Conservation (phyloP, 208 protist genomes). For the Trypanosoma grayi region DNA sequence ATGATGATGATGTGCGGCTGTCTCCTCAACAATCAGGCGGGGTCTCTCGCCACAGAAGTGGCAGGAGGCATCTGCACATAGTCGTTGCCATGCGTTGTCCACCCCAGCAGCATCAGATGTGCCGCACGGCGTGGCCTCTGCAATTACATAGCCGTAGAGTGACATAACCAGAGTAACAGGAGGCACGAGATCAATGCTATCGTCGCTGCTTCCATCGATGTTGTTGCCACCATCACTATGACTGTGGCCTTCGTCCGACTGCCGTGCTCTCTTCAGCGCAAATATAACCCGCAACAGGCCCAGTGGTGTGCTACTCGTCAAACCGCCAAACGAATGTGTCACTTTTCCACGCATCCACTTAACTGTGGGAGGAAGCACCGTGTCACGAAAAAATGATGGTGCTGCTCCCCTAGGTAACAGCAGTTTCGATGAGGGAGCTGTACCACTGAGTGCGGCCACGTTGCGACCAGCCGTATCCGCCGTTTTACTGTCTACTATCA, state of each 20-base stretch:
- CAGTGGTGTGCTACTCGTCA: conserved; percentile 4
- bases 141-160: conserved; percentile 14
- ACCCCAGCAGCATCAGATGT: neutral
- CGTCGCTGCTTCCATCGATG: too few relatives aligned
- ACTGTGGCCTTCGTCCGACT: neutral
- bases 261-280: conserved; percentile 6
- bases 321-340: neutral
- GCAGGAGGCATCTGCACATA: conserved; percentile 5
- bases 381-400: conserved; percentile 21
- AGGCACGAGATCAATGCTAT: conserved; percentile 5
- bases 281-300: conserved; percentile 17
- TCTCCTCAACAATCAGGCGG: neutral
- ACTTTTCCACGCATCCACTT: conserved; percentile 1
- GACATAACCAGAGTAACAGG: conserved; percentile 6
- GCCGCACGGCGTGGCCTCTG: neutral
- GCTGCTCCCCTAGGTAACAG: conserved; percentile 59
- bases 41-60: conserved; percentile 23
- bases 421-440: conserved; percentile 12
- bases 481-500: too few relatives aligned
- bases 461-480: neutral
- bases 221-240: neutral
- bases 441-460: neutral
- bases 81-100: neutral
- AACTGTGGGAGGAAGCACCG: neutral
- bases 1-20: neutral